Evolutionary conservation across 2,329 filamentous ascomycete species (phyloP), one percentile per base, ranked within the genome.

Genomic region (Diaporthe sp.): DNA sequence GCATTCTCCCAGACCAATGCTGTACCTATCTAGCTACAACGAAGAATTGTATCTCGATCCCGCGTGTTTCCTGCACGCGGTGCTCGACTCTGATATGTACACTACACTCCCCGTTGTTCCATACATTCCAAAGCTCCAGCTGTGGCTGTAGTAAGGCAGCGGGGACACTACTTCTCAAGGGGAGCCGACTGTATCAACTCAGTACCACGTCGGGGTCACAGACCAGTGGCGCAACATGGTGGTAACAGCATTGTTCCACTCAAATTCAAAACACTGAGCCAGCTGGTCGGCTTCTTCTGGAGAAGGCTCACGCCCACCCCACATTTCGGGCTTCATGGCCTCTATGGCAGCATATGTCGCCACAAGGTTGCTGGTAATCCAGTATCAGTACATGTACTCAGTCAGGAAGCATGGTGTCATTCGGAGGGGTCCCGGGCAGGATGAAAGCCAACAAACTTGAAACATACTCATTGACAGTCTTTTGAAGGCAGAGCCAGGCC

Each of bases 191-290:
- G 17, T 19, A 31, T 22, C 44, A 62, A 39, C 44, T 85, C 77
- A 89, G 76, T 86, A 88, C 85, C 88, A 89, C 7, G 88, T 89
- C 4, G 93, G 93, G 7, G 91, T 85, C 1, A 84, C 83, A 13
- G 89, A 85, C 94, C 93, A 95, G 81, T 95, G 92, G 73, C 90
- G 85, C 76, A 95, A 84, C 91, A 95, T 91, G 73, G 89, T 90
- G 49, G 88, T 85, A 37, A 95, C 84, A 1, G 92, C 93, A 77
- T 86, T 85, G 42, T 86, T 90, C 93, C 93, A 95, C 82, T 95
- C 93, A 34, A 86, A 86, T 78, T 90, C 87, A 80, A 94, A 94
- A 72, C 90, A 92, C 49, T 85, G 86, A 1, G 91, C 87, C 44
- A 95, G 87, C 81, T 91, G 88, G 6, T 87, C 84, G 0, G 91